Evolutionary conservation across 2,329 filamentous ascomycete genomes (phyloP), one percentile per base, ranked within the genome.

Genomic region (Samsoniella hepiali): DNA sequence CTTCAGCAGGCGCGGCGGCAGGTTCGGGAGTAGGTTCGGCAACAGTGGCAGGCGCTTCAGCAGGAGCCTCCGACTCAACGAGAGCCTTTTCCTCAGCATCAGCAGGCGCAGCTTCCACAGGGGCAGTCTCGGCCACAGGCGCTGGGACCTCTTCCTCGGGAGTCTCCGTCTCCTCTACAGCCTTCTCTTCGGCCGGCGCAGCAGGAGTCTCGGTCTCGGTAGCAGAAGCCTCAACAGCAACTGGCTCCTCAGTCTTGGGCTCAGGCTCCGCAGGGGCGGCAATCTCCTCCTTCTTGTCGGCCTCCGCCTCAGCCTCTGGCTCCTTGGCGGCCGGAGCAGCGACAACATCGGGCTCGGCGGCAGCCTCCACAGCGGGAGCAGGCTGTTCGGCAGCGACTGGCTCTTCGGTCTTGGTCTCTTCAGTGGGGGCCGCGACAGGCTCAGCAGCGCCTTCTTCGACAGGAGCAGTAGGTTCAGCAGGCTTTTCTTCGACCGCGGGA

Each of bases 131-230:
- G 22, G 15, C 49, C 13, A 8, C 42, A 27, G 36, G 53, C 63
- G 9, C 31, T 15, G 44, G 15, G 3, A 1, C 32, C 44, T 47
- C 15, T 11, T 36, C 58, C 47, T 51, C 36, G 27, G 29, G 22
- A 31, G 42, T n/a, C 34, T 38, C 63, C 27, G 31, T 36, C 40
- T 55, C 71, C 66, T 70, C 59, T 22, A 70, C 63, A 57, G 51
- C 42, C 40, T 62, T 50, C 13, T 47, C 56, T 27, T 61, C 57
- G 17, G 22, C 44, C 7, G 32, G 32, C 32, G 42, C 65, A 49
- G 38, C 60, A 56, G 49, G n/a, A 45, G 61, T 49, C 17, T 62
- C 65, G n/a, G 54, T n/a, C 32, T 63, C 59, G 3, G 65, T 17
- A 29, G 49, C 50, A 6, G 34, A 4, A 38, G 34, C 10, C 22